Evolutionary conservation across 176 grass and related monocot genomes (phyloP), one percentile per base, ranked within the genome.

Genomic region (Juncus effusus): DNA sequence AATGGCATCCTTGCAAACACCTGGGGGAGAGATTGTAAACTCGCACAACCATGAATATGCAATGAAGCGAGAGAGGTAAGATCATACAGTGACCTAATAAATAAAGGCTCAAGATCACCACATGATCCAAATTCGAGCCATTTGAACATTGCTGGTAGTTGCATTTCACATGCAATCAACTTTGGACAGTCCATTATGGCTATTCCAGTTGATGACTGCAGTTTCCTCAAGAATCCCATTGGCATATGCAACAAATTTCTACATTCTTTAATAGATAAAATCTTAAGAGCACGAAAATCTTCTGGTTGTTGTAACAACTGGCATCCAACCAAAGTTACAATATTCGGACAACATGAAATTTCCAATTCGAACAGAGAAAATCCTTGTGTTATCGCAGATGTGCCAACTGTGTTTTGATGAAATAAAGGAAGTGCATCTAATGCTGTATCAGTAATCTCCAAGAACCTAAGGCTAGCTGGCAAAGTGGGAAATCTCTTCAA

Each of bases 161-260:
- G 58, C 16, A 63, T 28, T 28, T 28, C 38, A 0, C 6, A 16
- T 47, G 44, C 4, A 47, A 2, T 9, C 13, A 82, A 5, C 3
- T 77, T 64, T 2, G 73, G 50, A 50, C 79, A 82, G 9, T 6
- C 16, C 4, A 1, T 0, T 9, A 59, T 5, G 5, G 19, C 19
- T 28, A 28, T 28, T 1, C 19, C 19, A 28, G 19, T 28, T 28
- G 1, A 1, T 28, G 19, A 28, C 19, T 28, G 19, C 19, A 28
- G 19, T 28, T 28, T 28, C 19, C 19, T 28, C 19, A 28, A 28
- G 19, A 56, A 56, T 4, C 56, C 15, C 1, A 16, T 7, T 9
- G 73, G 79, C 9, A 82, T 39, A 58, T 70, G 16, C 5, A 37
- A 47, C 39, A 82, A 12, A 41, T 67, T 76, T 76, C 61, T 15